Base-by-base conservation (phyloP, 2,329 filamentous ascomycete species). In the Cercospora zeae-maydis region DNA sequence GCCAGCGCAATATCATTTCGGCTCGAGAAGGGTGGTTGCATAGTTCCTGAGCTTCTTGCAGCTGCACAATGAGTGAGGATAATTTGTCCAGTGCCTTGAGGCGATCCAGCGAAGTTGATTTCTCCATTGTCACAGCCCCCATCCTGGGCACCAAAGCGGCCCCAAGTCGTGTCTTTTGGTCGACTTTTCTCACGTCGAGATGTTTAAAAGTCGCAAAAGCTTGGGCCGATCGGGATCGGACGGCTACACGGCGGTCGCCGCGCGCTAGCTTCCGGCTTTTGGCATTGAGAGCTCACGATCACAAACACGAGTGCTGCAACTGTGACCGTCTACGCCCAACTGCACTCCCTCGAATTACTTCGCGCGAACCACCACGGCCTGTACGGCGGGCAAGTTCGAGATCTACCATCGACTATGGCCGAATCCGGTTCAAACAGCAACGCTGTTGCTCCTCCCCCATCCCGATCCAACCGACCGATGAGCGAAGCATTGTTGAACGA, bases 401-500 rank as follows among this genome's bases (percentile, higher is more conserved):
- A 33, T 30, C 19, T n/a, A 53, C 13, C 49, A 53, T 33, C 45
- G 10, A 75, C 75, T 75, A 87, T 87, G 84, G 81, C 84, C 77
- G 83, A 86, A 73, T 78, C 81, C 37, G 79, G 76, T 58, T 67
- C 74, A 63, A 72, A 80, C 66, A 73, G 85, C 74, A 79, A 84
- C 69, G 81, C 86, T 70, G 83, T 87, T 72, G 83, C 84, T 78
- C 83, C 86, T 68, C 64, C 71, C 39, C 84, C 90, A 76, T 84
- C 89, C 78, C 87, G 91, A 72, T 81, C 86, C 67, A 85, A 80
- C 76, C 85, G 86, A 79, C 93, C 95, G 68, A 90, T 97, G 81
- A 98, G 93, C 84, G 95, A 99, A 84, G 91, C 93, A 75, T 87
- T 99, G 74, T 86, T 99, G 76, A 98, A 98, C 81, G 95, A 99